phyloP scores from a whole-genome alignment of 306 rosid species.

The Cercis canadensis region DNA sequence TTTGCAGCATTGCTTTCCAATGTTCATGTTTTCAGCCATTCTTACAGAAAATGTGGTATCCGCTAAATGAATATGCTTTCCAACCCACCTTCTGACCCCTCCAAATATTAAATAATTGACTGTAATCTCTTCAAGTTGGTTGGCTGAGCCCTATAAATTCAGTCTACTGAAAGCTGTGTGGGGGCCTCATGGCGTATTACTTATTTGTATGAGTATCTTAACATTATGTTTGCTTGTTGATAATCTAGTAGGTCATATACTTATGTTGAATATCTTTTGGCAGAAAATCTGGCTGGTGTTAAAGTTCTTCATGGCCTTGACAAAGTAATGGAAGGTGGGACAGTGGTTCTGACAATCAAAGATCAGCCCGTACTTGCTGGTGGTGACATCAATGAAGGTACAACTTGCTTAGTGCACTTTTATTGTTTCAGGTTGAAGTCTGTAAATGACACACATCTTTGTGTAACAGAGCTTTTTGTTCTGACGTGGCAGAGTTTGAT shows the following conservation, averaged over 20 bases:
- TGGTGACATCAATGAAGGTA: slow-evolving; percentile 90
- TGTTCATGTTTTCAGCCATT: background rate
- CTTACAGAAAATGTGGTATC: background rate
- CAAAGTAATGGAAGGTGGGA: slow-evolving; percentile 93
- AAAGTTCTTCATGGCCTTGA: slow-evolving; percentile 97
- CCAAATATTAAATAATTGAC: no score
- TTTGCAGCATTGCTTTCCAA: background rate
- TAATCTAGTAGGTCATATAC: slow-evolving; percentile 31
- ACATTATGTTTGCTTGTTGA: slow-evolving; percentile 28
- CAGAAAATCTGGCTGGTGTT: slow-evolving; percentile 81
- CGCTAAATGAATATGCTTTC: background rate
- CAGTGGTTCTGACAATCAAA: slow-evolving; percentile 91
- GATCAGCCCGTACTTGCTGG: slow-evolving; percentile 89
- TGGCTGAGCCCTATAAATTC: no score
- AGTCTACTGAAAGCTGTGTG: background rate
- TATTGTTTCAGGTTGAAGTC: slow-evolving; percentile 33
- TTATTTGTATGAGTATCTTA: slow-evolving; percentile 8
- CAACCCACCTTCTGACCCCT: background rate
- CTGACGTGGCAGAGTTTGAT: slow-evolving; percentile 70
- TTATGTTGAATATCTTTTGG: slow-evolving; percentile 29
- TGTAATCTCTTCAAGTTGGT: no score
- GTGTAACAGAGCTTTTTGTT: slow-evolving; percentile 44
- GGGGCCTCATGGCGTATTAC: slow-evolving; percentile 5
- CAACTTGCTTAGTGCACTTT: slow-evolving; percentile 29
- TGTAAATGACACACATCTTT: slow-evolving; percentile 36